Base-by-base conservation (phyloP, 805 yeast genomes). In the Metschnikowia aberdeeniae region DNA sequence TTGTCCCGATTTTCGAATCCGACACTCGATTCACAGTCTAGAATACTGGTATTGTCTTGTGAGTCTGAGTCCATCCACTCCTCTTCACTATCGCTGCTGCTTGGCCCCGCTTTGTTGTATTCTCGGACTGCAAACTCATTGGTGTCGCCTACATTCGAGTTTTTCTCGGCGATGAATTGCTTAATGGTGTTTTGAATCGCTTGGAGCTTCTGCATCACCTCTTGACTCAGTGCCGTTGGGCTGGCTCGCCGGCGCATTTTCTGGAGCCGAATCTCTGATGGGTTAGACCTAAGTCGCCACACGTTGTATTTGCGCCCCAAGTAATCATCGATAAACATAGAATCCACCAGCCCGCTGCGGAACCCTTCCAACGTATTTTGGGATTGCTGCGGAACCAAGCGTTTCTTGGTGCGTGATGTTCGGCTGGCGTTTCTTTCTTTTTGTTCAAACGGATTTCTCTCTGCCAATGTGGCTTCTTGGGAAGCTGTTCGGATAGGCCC, bases 271-370 rank as follows among this genome's bases (percentile, higher is more conserved):
- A 39, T 39, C 24, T 39, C 30, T 6, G 42, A 39, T 7, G 42
- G 42, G 13, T 33, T 40, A 27, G 43, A 33, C 38, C 44, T 24
- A 7, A 34, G 34, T 11, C 45, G 34, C 12, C 42, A 44, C 36
- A 42, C 34, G 6, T 67, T 67, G 42, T 60, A 65, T 40, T 58
- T 60, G 39, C 57, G 59, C 28, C 62, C 57, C 22, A 67, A 49
- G 17, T 63, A 50, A 38, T 66, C 71, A 42, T 67, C 72, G 35
- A 66, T 61, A 39, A 67, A 64, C 30, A 66, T 47, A 20, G 70
- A 64, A 46, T 68, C 74, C 33, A 69, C 66, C 42, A 71, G 68
- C 35, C 70, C 72, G 32, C 68, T 66, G 32, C 67, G 58, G 40
- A 66, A 59, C 40, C 65, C 66, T 3, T 63, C 63, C 32, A 68